Base-by-base conservation (phyloP, 192 early-diverging fungal genomes). In the Physocladia obscura region DNA sequence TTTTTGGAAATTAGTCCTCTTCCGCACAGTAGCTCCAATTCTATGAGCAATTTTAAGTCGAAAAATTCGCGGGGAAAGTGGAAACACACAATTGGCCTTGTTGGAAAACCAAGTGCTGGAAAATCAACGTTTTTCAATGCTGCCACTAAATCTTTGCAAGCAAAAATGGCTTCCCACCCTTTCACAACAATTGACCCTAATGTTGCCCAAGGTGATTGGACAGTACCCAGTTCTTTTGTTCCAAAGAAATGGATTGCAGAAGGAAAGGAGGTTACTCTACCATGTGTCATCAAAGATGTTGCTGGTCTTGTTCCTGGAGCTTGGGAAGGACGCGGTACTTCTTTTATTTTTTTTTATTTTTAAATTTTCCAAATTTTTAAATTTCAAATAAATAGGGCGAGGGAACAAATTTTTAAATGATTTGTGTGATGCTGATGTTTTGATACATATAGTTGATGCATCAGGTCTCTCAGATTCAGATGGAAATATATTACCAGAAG, bases 161-260 rank as follows among this genome's bases (percentile, higher is more conserved):
- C 71, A 19, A 64, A 49, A 47, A 44, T 73, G 22, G 71, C 52
- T 29, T 24, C 62, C 1, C 63, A 67, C 58, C 71, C 71, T 24
- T 73, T 73, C 44, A 73, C 71, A n/a, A 73, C 71, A 3, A 73
- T 73, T 58, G 71, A 73, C 52, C 71, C 71, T 5, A 73, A 73
- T 39, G 40, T 73, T 24, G 63, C 48, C 11, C 34, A 24, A 38
- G 71, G 62, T 13, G 21, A 13, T 36, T 73, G 62, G 61, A 56
- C 21, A 27, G 71, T 67, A 2, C 71, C 71, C 2, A 3, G 2
- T 8, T 19, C 37, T 11, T 34, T 30, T 38, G 49, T 67, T 22
- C 71, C 71, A 51, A 44, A 8, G n/a, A 40, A 19, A 13, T 73
- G 71, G 71, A 38, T 57, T 4, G 51, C 54, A 26, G 65, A 57